Base-by-base conservation (phyloP, 441 rosid genomes). In the Populus hybrid region DNA sequence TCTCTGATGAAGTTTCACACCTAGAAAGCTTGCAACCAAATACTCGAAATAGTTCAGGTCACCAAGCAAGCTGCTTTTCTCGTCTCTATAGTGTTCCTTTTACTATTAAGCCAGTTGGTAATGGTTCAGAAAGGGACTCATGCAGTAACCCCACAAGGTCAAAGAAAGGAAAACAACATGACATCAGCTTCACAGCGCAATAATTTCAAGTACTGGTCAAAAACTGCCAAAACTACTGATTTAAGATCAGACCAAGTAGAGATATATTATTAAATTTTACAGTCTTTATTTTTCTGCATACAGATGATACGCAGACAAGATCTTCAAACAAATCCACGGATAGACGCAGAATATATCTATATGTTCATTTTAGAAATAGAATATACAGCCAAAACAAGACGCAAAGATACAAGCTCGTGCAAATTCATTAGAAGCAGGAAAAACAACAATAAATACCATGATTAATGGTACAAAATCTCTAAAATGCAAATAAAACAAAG, bases 71-170 rank as follows among this genome's bases (percentile, higher is more conserved):
- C 74, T 73, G 42, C 77, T 77, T 73, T 84, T 57, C 34, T 82
- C 67, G 46, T 76, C 35, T 71, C 76, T 73, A 63, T 70, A 61
- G 68, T 63, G 66, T 72, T 79, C 74, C 61, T 73, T 77, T 82
- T 34, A 83, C 84, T 69, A 73, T 78, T 63, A 67, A 78, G 82
- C 77, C 79, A 74, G 83, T 30, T 21, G 73, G 77, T 57, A 74
- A 79, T 80, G 82, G 79, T 66, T 80, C 65, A 61, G 84, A 85
- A 85, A 86, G 84, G 65, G 88, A 85, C 81, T 67, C 36, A 11
- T 35, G 79, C 74, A 77, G 20, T 30, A 81, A 82, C 85, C 82
- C 87, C 86, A 87, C 86, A 70, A 26, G 61, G 57, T 75, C 69
- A 86, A 83, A 81, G 72, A 73, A 42, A 54, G 36, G 75, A 80